Evolutionary conservation across 1,139 yeast species (phyloP).

Genomic region (Hemisphaericaspora xylofermentans): DNA sequence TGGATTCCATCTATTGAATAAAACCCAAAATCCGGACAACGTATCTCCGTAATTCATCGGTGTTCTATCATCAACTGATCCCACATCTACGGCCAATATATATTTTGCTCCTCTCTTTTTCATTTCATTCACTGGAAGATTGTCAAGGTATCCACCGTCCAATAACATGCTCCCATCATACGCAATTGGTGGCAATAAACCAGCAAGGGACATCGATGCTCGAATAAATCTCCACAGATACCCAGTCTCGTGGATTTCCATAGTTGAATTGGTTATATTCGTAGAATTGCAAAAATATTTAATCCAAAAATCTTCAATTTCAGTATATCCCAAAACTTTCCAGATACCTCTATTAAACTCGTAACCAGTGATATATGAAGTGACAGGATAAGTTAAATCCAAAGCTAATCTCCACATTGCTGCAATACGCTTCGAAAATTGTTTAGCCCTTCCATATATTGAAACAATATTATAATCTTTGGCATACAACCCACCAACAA

Average conservation of each 20-base stretch:
- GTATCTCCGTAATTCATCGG: constrained; percentile 94
- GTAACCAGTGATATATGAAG: constrained; percentile 94
- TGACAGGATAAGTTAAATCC: constrained; percentile 89
- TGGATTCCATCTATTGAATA: constrained; percentile 87
- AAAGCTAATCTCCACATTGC: constrained; percentile 82
- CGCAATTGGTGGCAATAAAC: constrained; percentile 84
- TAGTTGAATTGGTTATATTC: constrained; percentile 91
- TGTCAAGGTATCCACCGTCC: constrained; percentile 96
- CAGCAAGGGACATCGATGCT: constrained; percentile 97
- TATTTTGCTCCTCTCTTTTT: constrained; percentile 81
- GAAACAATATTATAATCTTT: constrained; percentile 89
- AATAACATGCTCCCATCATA: constrained; percentile 89
- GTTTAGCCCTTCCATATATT: constrained; percentile 85
- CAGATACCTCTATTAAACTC: constrained; percentile 95
- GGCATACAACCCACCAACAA: constrained; percentile 94
- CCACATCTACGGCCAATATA: constrained; percentile 95
- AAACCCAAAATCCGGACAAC: constrained; percentile 87
- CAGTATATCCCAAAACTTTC: constrained; percentile 89
- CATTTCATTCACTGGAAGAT: constrained; percentile 91
- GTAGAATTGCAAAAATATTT: constrained; percentile 87
- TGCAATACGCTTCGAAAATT: constrained; percentile 78
- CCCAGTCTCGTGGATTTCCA: constrained; percentile 92
- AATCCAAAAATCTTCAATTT: constrained; percentile 96
- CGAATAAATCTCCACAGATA: constrained; percentile 94
- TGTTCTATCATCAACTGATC: constrained; percentile 88